Percentiles rank a stretch among this genome's conserved stretches.
These are phyloP conservation scores for Talaromyces verruculosus DNA, from an alignment of 2,329 filamentous ascomycete genomes.

Conservation along the genomic window DNA sequence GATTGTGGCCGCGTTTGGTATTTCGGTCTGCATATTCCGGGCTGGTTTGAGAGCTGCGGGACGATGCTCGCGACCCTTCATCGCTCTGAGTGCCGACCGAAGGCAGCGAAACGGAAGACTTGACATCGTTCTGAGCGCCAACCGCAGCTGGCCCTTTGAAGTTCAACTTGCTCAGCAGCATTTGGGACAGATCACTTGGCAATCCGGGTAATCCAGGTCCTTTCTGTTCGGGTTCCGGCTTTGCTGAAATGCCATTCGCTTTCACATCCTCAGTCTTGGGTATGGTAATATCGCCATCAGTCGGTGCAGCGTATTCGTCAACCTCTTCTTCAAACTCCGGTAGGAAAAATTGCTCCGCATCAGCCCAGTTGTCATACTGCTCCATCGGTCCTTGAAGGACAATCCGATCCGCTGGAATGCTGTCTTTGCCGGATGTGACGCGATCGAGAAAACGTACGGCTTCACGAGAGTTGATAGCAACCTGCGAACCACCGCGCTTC, in stretches of 20 bases:
- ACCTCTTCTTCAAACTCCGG: constrained; percentile 46
- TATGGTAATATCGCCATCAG: constrained; percentile 18
- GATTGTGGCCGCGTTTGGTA: constrained; percentile 30
- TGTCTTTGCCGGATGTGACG: constrained; percentile 49
- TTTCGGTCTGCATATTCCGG: constrained; percentile 41
- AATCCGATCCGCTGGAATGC: constrained; percentile 44
- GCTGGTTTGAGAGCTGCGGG: constrained; percentile 47
- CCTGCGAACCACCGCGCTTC: constrained; percentile 47
- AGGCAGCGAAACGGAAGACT: constrained; percentile 34
- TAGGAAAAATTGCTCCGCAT: constrained; percentile 48
- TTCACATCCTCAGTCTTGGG: constrained; percentile 25
- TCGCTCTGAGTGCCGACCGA: constrained; percentile 46
- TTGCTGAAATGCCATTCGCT: constrained; percentile 25
- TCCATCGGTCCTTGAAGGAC: constrained; percentile 52
- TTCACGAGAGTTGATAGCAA: constrained; percentile 53
- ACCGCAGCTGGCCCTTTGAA: constrained; percentile 41
- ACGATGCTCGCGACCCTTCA: constrained; percentile 46
- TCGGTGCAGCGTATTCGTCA: constrained; percentile 28
- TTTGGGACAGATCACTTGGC: constrained; percentile 43
- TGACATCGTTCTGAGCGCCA: constrained; percentile 27
- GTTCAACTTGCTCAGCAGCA: constrained; percentile 50
- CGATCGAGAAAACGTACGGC: constrained; percentile 54
- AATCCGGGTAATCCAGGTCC: constrained; percentile 19
- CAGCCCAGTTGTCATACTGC: constrained; percentile 48
- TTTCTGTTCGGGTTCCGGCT: constrained; percentile 30